phyloP scores from a whole-genome alignment of 768 basidiomycete genomes.

The Tylopilus sp. region DNA sequence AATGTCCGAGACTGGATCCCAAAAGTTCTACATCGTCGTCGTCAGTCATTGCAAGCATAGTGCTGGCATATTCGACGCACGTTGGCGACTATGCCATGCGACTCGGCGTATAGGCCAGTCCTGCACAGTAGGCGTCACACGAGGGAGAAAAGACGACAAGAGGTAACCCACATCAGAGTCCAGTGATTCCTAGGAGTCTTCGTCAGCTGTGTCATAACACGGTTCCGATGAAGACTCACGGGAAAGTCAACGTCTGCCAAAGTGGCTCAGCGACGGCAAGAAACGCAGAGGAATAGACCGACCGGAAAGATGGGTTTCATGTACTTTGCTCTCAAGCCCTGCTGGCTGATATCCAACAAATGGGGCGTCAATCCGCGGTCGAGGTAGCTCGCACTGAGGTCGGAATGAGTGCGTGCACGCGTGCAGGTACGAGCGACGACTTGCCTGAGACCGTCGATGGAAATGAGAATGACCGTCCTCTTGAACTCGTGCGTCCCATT shows the following conservation, averaged over 20 bases:
- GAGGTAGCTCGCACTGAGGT: constrained; percentile 74
- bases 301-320: constrained; percentile 89
- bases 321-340: constrained; percentile 83
- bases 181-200: constrained; percentile 74
- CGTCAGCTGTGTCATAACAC: not conserved
- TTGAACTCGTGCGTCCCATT: constrained; percentile 85
- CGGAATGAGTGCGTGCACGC: constrained; percentile 2
- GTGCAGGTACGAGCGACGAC: constrained; percentile 2
- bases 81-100: constrained; percentile 89
- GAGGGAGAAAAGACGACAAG: not conserved
- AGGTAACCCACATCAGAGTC: constrained; percentile 63
- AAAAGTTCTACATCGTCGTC: constrained; percentile 65
- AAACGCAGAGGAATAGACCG: constrained; percentile 35
- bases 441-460: constrained; percentile 83
- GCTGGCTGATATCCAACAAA: constrained; percentile 72
- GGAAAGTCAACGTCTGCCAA: constrained; percentile 79
- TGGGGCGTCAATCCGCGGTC: constrained; percentile 85
- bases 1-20: constrained; percentile 60
- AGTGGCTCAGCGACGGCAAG: constrained; percentile 1
- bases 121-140: constrained; percentile 35
- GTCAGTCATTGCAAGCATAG: not conserved
- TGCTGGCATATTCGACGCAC: constrained; percentile 39
- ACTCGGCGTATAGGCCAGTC: constrained; percentile 88
- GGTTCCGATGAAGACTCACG: constrained; percentile 47
- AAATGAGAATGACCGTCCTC: constrained; percentile 78